phyloP scores from a whole-genome alignment of 2,329 filamentous ascomycete species.

The Exophiala viscosa region DNA sequence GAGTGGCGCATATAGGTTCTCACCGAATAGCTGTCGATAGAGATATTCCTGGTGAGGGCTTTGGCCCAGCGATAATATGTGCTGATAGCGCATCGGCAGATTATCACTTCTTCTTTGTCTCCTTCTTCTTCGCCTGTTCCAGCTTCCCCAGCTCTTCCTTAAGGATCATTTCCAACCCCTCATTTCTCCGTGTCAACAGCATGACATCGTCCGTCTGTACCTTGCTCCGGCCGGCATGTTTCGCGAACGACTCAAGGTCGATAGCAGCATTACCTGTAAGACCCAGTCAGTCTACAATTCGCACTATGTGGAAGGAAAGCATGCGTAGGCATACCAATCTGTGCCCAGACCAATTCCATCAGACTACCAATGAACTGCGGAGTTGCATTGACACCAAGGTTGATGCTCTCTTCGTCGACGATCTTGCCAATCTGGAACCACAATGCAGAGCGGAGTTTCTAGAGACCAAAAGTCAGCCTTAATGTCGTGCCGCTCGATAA shows the following conservation, averaged over 20 bases:
- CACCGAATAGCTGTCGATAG: too few relatives aligned
- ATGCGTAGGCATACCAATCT: constrained; percentile 62
- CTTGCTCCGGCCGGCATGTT: constrained; percentile 75
- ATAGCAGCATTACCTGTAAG: constrained; percentile 50
- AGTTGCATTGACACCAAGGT: constrained; percentile 76
- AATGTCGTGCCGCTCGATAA: background rate
- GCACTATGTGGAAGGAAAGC: background rate
- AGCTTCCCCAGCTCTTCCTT: constrained; percentile 19
- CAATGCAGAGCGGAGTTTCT: constrained; percentile 64
- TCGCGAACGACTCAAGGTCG: constrained; percentile 64
- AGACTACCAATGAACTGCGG: constrained; percentile 83
- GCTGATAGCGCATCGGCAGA: background rate
- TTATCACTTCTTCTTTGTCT: constrained; percentile 15
- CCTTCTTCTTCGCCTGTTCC: constrained; percentile 23
- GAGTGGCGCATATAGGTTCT: too few relatives aligned
- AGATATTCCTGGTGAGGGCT: too few relatives aligned
- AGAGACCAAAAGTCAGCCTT: constrained; percentile 35
- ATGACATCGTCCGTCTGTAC: constrained; percentile 84
- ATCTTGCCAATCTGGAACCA: constrained; percentile 84
- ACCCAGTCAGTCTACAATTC: background rate
- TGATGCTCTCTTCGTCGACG: constrained; percentile 76
- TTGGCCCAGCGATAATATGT: too few relatives aligned
- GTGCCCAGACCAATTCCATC: constrained; percentile 82
- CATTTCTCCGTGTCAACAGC: constrained; percentile 80
- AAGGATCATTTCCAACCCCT: constrained; percentile 74